Conservation (phyloP, 768 basidiomycete species). For the Mycena amicta region DNA sequence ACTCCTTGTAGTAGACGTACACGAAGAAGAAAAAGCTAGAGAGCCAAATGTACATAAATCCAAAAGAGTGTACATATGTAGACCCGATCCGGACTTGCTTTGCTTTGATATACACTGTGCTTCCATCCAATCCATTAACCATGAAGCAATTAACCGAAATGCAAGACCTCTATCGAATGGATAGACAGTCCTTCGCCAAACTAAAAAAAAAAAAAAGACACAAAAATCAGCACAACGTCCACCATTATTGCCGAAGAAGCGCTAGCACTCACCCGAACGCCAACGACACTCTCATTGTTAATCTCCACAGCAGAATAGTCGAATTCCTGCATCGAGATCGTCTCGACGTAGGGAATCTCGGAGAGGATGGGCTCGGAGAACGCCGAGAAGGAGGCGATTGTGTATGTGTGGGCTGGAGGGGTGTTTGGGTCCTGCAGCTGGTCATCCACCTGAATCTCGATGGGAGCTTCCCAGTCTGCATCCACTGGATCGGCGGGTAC, state of each 20-base stretch:
- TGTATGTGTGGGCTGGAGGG: background rate
- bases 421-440: background rate
- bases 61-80: too few species aligned
- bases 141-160: background rate
- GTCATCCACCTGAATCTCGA: too few species aligned
- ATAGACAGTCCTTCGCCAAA: background rate
- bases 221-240: background rate
- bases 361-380: background rate
- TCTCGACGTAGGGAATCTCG: background rate
- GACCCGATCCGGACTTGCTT: too few species aligned
- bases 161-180: background rate
- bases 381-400: background rate
- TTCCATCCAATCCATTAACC: too few species aligned
- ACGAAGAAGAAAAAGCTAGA: background rate
- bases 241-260: too few species aligned
- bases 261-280: background rate
- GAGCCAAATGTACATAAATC: too few species aligned
- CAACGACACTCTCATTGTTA: background rate
- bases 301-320: background rate
- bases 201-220: background rate
- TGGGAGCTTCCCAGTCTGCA: too few species aligned
- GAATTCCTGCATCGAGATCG: background rate
- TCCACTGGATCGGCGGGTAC: too few species aligned
- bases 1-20: background rate
- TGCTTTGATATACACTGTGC: too few species aligned